A percentile compares a stretch with the other conserved stretches of the same genome.
Conservation (phyloP, 2,329 filamentous ascomycete species). For the Colletotrichum sp. region DNA sequence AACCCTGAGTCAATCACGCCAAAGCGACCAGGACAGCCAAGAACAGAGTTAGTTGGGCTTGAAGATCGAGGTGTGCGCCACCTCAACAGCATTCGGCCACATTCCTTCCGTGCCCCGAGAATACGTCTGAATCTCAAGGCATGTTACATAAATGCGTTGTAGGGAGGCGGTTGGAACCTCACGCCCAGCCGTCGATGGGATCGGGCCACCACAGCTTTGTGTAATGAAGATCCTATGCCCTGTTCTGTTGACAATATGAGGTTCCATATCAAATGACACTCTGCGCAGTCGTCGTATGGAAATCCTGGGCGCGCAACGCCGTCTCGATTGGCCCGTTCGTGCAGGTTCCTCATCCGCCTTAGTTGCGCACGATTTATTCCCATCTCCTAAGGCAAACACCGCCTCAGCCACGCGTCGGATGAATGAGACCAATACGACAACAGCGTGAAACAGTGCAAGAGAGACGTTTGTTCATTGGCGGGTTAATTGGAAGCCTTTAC, state of each 20-base stretch:
- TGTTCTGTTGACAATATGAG: not conserved
- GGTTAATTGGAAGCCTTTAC: not conserved
- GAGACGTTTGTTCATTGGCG: not conserved
- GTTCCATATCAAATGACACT: not conserved
- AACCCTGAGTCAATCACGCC: not conserved
- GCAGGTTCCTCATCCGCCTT: not conserved
- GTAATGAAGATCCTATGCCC: not conserved
- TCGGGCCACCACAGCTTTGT: not conserved
- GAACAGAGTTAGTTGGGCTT: not conserved
- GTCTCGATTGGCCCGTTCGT: not conserved
- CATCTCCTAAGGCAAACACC: not conserved
- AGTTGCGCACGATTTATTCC: not conserved
- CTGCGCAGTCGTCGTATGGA: not conserved
- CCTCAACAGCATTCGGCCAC: not conserved
- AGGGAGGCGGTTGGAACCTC: not conserved
- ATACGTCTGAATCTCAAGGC: not conserved
- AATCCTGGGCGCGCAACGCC: not conserved
- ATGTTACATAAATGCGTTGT: not conserved
- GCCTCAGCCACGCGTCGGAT: not conserved
- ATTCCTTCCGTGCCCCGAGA: not conserved
- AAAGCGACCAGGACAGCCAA: not conserved
- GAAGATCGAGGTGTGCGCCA: not conserved
- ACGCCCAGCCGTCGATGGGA: not conserved
- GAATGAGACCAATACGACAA: not conserved
- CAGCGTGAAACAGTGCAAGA: not conserved